Conservation (phyloP, 148 eudicot genomes). For the Rheum nobile region DNA sequence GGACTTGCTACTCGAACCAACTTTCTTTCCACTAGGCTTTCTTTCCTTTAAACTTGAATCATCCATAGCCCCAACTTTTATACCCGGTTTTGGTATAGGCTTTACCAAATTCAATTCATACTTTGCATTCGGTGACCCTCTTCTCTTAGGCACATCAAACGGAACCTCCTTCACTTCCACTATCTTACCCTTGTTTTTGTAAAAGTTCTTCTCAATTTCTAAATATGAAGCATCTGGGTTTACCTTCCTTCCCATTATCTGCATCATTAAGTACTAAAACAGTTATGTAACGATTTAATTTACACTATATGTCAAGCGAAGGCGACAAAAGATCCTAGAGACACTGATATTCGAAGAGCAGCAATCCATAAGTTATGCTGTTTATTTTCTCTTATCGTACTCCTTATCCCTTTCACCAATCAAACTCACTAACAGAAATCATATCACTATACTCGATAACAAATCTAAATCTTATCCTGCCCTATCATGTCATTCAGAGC, state of each 20-base stretch:
- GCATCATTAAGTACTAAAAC: slow-evolving; percentile 17
- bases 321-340: not conserved
- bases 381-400: not conserved
- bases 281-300: not conserved
- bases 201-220: slow-evolving; percentile 68
- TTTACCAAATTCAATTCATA: slow-evolving; percentile 58
- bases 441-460: not conserved
- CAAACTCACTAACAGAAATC: not conserved
- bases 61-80: slow-evolving; percentile 43
- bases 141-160: slow-evolving; percentile 44
- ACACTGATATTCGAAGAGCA: not conserved
- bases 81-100: slow-evolving; percentile 68
- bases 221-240: slow-evolving; percentile 65
- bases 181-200: slow-evolving; percentile 60
- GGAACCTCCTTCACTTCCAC: slow-evolving; percentile 65
- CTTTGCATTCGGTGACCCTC: slow-evolving; percentile 21
- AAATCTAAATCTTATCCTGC: too few relatives aligned
- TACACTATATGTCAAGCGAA: not conserved
- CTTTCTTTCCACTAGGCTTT: not conserved
- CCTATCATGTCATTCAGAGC: too few relatives aligned
- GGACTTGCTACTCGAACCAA: slow-evolving; percentile 9
- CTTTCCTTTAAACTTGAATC: slow-evolving; percentile 4
- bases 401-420: not conserved
- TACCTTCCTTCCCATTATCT: slow-evolving; percentile 72
- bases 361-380: not conserved